These are phyloP conservation scores for Ogataea glucozyma DNA, from an alignment of 805 yeast genomes.

Conservation along the genomic window DNA sequence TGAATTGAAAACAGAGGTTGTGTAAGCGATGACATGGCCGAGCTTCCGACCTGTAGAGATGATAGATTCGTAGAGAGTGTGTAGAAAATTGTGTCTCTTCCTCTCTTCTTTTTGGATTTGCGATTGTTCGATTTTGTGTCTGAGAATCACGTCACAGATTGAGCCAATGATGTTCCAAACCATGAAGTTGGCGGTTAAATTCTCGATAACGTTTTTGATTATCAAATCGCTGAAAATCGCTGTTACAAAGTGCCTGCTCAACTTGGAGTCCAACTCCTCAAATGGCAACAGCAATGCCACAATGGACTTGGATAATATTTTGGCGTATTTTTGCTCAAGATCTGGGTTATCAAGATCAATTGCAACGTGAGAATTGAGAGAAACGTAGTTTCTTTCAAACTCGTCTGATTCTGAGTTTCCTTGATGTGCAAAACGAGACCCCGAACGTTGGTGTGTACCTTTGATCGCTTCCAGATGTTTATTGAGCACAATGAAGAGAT, in stretches of 20 bases:
- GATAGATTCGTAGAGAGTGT: slow-evolving; percentile 15
- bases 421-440: slow-evolving; percentile 19
- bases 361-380: slow-evolving; percentile 27
- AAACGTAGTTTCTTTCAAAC: slow-evolving; percentile 17
- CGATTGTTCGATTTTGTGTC: slow-evolving; percentile 1
- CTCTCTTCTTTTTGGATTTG: neutral
- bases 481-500: slow-evolving; percentile 43
- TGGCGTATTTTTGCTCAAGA: slow-evolving; percentile 37
- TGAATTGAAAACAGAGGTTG: slow-evolving; percentile 30
- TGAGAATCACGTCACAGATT: slow-evolving; percentile 14
- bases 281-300: slow-evolving; percentile 40
- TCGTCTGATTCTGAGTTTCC: slow-evolving; percentile 11
- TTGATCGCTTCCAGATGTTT: slow-evolving; percentile 24
- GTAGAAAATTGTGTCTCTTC: neutral
- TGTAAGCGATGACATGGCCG: slow-evolving; percentile 32
- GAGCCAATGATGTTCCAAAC: slow-evolving; percentile 45
- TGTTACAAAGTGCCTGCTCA: slow-evolving; percentile 41
- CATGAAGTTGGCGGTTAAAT: slow-evolving; percentile 52
- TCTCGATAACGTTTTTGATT: slow-evolving; percentile 42
- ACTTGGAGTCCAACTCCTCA: slow-evolving; percentile 41
- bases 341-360: slow-evolving; percentile 16
- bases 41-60: slow-evolving; percentile 17
- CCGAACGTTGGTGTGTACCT: slow-evolving; percentile 10
- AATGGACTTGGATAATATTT: slow-evolving; percentile 37
- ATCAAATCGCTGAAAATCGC: slow-evolving; percentile 45